Percentiles rank a stretch among this genome's conserved stretches.
These are phyloP conservation scores for Limonium bicolor DNA, from an alignment of 148 eudicot genomes.

Conservation along the genomic window DNA sequence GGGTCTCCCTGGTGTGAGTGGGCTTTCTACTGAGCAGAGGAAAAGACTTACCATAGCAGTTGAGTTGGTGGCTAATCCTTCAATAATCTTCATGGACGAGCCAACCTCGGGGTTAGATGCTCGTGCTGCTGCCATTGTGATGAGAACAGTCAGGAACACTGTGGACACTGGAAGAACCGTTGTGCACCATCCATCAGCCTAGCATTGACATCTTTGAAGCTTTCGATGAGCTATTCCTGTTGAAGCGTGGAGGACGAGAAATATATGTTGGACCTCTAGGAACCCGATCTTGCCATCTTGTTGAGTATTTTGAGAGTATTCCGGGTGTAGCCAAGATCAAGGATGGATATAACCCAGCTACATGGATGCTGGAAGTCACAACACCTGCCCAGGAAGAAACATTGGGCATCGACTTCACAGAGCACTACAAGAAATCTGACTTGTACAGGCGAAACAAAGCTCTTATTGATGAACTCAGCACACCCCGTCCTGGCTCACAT, in stretches of 20 bases:
- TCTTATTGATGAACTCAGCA: conserved; percentile 27
- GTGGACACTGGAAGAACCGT: conserved; percentile 52
- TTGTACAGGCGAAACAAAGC: conserved; percentile 39
- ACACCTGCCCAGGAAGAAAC: conserved; percentile 34
- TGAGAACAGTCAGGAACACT: conserved; percentile 58
- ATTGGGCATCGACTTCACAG: conserved; percentile 35
- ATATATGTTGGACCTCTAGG: conserved; percentile 60
- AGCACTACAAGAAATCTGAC: conserved; percentile 35
- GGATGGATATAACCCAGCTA: conserved; percentile 57
- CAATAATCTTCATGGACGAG: conserved; percentile 60
- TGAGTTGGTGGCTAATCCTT: conserved; percentile 67
- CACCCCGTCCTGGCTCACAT: conserved; percentile 20
- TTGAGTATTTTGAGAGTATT: conserved; percentile 45
- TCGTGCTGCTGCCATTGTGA: conserved; percentile 72
- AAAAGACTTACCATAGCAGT: conserved; percentile 59
- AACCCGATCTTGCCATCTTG: conserved; percentile 34
- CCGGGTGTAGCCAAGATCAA: conserved; percentile 41
- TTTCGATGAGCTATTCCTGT: conserved; percentile 50
- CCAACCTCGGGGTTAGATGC: conserved; percentile 71
- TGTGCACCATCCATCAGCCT: conserved; percentile 74
- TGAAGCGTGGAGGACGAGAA: conserved; percentile 52
- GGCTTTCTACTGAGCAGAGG: conserved; percentile 66
- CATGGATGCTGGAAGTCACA: conserved; percentile 65
- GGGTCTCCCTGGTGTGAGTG: conserved; percentile 59
- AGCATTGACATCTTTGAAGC: conserved; percentile 73